Conservation (phyloP, 306 rosid genomes). For the Glycyrrhiza uralensis region DNA sequence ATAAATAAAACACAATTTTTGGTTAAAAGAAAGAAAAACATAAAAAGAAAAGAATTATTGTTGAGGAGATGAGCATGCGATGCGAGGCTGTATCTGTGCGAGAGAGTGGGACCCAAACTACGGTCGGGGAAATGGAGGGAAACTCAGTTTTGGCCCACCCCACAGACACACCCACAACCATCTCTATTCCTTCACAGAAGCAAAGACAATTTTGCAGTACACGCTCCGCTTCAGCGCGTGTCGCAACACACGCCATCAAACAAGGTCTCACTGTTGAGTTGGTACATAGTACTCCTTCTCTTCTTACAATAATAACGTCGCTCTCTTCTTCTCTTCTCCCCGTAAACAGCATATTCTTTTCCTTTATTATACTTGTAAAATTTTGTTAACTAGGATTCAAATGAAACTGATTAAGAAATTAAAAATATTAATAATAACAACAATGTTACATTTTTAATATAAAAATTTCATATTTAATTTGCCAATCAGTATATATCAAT, state of each 20-base stretch:
- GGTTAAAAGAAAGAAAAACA: neutral
- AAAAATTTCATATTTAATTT: no score
- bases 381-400: no score
- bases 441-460: no score
- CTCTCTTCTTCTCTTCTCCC: neutral
- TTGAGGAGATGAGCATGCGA: conserved; percentile 26
- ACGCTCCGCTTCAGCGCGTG: conserved; percentile 26
- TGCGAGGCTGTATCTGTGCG: neutral
- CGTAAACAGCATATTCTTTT: neutral
- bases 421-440: neutral
- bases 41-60: neutral
- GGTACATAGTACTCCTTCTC: no score
- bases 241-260: neutral
- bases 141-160: conserved; percentile 28
- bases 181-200: neutral
- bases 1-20: no score
- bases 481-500: neutral
- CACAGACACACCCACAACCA: neutral
- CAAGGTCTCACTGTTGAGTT: neutral
- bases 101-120: neutral
- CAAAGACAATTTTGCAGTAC: neutral
- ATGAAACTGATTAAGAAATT: no score
- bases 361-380: no score
- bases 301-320: no score
- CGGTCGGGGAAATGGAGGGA: conserved; percentile 36